Base-by-base conservation (phyloP, 768 basidiomycete genomes). In the Termitomyces heimii region DNA sequence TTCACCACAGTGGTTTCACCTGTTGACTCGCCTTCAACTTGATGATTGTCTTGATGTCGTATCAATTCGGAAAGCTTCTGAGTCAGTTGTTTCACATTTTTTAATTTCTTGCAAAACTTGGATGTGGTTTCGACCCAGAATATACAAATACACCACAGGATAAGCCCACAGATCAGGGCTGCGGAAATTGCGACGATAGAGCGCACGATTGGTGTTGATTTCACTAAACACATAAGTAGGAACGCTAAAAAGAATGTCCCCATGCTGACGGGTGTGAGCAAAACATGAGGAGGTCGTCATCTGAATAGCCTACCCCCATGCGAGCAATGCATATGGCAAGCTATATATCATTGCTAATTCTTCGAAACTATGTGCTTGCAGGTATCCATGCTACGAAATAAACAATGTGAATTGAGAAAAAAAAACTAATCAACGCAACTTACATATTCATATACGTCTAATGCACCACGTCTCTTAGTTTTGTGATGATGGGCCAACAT, bases 301-400 rank as follows among this genome's bases (percentile, higher is more conserved):
- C n/a, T 8, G 35, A 29, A n/a, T 34, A 29, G 29, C 53, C 24
- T 49, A 59, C 58, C 40, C 54, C 54, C 54, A 59, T 39, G 31
- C 47, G 9, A 60, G 59, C 8, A 60, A 42, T 5, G 51, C 54
- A 16, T 34, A 60, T n/a, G 59, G 59, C 22, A 60, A 47, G 26
- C 59, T 60, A 31, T 48, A 60, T 8, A 54, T 16, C 31, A 53
- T 43, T 20, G 59, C 59, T 3, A 56, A 26, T 32, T 9, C 22
- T 20, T 60, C 59, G 4, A 56, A 53, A 18, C 49, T 24, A 24
- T 58, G 53, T 45, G 48, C 60, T 0, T 40, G 50, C 28, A 58
- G 16, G 14, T 53, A 53, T 0, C 20, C 6, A 26, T 46, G 51
- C 56, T 57, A 10, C 1, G 28, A 28, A n/a, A 16, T 13, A 37